Evolutionary conservation across 805 yeast species (phyloP), one percentile per base, ranked within the genome.

Genomic region (Lipomyces sp.): DNA sequence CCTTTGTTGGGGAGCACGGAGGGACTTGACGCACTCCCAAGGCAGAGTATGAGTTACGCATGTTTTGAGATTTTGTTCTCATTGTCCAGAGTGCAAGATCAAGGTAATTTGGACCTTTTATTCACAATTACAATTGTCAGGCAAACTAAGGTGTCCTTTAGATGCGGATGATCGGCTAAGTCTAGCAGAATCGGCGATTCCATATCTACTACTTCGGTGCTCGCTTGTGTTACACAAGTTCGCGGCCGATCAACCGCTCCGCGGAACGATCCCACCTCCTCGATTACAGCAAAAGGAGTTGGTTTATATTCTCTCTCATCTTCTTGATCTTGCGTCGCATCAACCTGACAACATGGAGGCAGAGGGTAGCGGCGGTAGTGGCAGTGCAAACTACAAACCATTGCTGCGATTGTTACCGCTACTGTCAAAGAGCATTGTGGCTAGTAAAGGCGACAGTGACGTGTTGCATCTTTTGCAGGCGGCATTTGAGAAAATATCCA

Each of bases 231-330:
- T 90, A 39, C 73, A 84, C 48, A 78, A 84, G 51, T 82, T 79
- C 54, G 70, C 85, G 5, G 79, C 83, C 14, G 89, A 85, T 57
- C 77, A 75, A 44, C 76, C 74, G 29, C 67, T 89, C 11, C 63
- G 83, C 4, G 78, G 81, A 32, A 70, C 66, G 28, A 77, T 77
- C 45, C 97, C 97, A 0, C 70, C 85, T 14, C 78, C 91, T 0
- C 73, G 76, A 35, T 65, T 85, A 6, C 87, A 86, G 58, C 78
- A 78, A 47, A 66, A 70, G 4, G 98, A 90, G 64, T 61, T 89
- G 14, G 32, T 57, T 2, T 58, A 57, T 29, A 54, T 68, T n/a
- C 55, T 70, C 14, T 23, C 46, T 14, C 34, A 31, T 2, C 46
- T 62, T 16, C 38, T 51, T 18, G 41, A 48, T 11, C 42, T 59